phyloP scores from a whole-genome alignment of 106 monocot species.

The Vanilla planifolia region DNA sequence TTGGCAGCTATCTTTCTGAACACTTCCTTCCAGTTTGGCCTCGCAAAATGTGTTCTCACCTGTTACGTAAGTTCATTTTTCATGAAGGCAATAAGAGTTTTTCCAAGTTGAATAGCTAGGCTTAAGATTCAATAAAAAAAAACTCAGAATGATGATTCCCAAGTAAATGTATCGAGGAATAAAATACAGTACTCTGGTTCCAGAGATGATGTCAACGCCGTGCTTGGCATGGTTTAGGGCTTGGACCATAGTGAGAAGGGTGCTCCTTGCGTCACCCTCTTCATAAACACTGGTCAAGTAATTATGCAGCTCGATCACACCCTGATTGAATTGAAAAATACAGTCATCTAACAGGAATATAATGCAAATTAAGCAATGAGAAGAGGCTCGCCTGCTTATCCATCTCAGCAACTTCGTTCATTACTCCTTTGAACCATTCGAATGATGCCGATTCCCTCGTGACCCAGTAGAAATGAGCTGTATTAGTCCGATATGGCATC shows the following conservation, averaged over 20 bases:
- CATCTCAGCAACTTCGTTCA: slow-evolving; percentile 90
- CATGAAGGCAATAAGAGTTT: neutral
- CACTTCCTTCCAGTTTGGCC: slow-evolving; percentile 90
- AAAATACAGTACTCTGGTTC: slow-evolving; percentile 25
- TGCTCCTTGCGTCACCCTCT: slow-evolving; percentile 84
- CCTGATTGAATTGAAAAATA: slow-evolving; percentile 28
- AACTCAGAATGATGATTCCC: too few species aligned
- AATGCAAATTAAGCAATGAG: too few species aligned
- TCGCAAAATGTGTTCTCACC: slow-evolving; percentile 96
- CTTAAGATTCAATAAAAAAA: too few species aligned
- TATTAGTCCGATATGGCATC: slow-evolving; percentile 46
- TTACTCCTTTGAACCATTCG: slow-evolving; percentile 95
- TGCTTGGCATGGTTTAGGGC: slow-evolving; percentile 86
- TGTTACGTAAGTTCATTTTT: slow-evolving; percentile 19
- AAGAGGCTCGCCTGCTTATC: slow-evolving; percentile 65
- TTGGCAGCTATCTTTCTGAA: slow-evolving; percentile 63
- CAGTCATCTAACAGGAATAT: too few species aligned
- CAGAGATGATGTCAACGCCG: slow-evolving; percentile 84
- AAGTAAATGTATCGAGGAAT: too few species aligned
- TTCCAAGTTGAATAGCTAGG: too few species aligned
- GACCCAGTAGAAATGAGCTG: slow-evolving; percentile 89
- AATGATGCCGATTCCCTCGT: slow-evolving; percentile 78
- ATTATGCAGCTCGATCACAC: slow-evolving; percentile 90
- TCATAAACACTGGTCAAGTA: slow-evolving; percentile 89
- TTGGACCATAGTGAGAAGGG: slow-evolving; percentile 89